These are phyloP conservation scores for Vitellaria paradoxa DNA, from an alignment of 179 eudicot species.

Conservation along the genomic window DNA sequence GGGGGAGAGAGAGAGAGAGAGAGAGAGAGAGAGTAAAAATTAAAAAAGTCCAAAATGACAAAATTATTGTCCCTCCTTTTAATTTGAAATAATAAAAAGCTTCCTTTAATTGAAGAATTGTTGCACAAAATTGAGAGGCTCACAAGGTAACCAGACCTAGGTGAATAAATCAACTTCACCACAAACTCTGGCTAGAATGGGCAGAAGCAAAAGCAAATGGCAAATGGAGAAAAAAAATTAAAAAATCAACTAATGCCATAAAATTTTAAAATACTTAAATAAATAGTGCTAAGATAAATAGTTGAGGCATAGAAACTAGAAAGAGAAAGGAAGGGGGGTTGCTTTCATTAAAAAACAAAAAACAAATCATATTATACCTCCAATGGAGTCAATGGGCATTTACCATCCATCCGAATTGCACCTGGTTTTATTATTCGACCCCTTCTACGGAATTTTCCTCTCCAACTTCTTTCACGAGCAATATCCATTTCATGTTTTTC, in stretches of 20 bases:
- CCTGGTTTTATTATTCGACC: constrained; percentile 94
- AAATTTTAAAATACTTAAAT: background rate
- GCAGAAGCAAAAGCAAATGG: too few species aligned
- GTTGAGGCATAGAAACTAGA: background rate
- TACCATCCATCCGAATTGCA: constrained; percentile 87
- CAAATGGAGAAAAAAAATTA: background rate
- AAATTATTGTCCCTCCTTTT: background rate
- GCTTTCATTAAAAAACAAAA: background rate
- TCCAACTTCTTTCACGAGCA: constrained; percentile 98
- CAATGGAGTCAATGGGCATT: constrained; percentile 94
- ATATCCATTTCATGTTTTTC: constrained; percentile 93
- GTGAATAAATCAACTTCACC: background rate
- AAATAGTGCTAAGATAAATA: background rate
- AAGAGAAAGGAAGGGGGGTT: background rate
- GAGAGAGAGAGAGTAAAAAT: too few species aligned
- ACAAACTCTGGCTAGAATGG: background rate
- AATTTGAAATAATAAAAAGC: background rate
- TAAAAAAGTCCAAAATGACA: background rate
- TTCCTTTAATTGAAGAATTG: background rate
- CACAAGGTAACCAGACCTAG: background rate
- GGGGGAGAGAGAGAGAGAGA: too few species aligned
- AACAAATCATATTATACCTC: constrained; percentile 55
- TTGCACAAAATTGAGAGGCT: background rate
- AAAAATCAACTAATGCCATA: background rate
- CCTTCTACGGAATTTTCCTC: constrained; percentile 86